These are phyloP conservation scores for Saturnispora besseyi DNA, from an alignment of 805 yeast genomes.

Conservation along the genomic window DNA sequence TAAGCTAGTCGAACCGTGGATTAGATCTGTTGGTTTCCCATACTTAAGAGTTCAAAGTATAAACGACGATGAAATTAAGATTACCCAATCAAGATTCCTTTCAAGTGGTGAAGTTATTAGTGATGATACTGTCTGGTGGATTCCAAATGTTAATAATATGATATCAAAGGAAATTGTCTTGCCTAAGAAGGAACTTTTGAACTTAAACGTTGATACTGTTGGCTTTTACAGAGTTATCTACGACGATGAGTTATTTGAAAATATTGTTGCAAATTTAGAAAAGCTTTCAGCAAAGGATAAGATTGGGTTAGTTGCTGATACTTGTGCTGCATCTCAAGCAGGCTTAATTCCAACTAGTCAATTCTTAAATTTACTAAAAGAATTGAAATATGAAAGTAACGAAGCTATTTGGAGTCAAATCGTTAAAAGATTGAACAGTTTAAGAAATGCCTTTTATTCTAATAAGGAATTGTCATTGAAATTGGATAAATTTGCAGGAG, in stretches of 20 bases:
- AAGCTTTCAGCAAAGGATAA: conserved; percentile 38
- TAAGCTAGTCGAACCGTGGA: conserved; percentile 61
- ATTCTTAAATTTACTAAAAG: conserved; percentile 35
- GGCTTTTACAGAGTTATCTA: conserved; percentile 51
- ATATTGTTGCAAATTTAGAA: conserved; percentile 32
- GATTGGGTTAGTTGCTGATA: conserved; percentile 48
- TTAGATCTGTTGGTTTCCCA: conserved; percentile 66
- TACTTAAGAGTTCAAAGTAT: conserved; percentile 39
- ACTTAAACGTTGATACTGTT: conserved; percentile 40
- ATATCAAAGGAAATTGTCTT: conserved; percentile 16
- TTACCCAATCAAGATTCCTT: conserved; percentile 54
- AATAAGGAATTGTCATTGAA: conserved; percentile 22
- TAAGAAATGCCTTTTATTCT: conserved; percentile 32
- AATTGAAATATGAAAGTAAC: conserved; percentile 29
- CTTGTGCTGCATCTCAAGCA: conserved; percentile 39
- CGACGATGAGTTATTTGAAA: conserved; percentile 32
- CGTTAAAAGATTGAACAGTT: conserved; percentile 30
- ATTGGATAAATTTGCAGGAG: conserved; percentile 27
- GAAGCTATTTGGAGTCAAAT: conserved; percentile 51
- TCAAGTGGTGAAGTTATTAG: conserved; percentile 46
- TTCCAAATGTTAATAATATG: conserved; percentile 33
- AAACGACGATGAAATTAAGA: conserved; percentile 30
- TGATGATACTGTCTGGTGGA: conserved; percentile 50
- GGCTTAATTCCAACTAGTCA: conserved; percentile 35
- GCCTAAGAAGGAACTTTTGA: conserved; percentile 23